Evolutionary conservation across 1,284 basidiomycete species (phyloP).

Genomic region (Melampsora larici-populina): DNA sequence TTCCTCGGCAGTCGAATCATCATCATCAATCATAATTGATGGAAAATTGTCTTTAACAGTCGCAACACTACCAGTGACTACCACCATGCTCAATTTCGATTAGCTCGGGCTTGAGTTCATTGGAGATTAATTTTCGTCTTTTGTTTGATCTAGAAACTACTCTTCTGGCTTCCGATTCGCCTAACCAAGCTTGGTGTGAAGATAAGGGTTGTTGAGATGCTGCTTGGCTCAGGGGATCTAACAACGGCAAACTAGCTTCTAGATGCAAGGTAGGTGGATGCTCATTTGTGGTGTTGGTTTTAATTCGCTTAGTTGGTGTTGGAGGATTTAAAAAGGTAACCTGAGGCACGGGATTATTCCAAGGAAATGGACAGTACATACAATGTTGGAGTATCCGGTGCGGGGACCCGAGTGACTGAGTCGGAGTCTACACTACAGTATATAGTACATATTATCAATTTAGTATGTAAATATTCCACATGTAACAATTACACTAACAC

Average conservation of each 20-base stretch:
- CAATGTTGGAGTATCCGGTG: too few species aligned
- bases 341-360: background rate
- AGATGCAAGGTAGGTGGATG: background rate
- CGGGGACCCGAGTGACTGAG: too few species aligned
- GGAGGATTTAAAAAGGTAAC: background rate
- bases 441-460: too few species aligned
- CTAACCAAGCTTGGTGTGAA: background rate
- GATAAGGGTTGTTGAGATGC: background rate
- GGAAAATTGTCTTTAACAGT: constrained; percentile 8
- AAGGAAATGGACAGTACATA: background rate
- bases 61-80: too few species aligned
- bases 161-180: background rate
- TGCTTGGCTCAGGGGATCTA: background rate
- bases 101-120: background rate
- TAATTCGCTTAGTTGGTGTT: background rate
- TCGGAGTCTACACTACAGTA: too few species aligned
- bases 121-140: constrained; percentile 2
- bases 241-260: background rate
- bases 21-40: background rate
- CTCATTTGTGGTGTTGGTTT: background rate
- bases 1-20: background rate
- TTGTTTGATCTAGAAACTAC: background rate
- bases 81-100: background rate
- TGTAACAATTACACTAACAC: too few species aligned
- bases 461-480: too few species aligned